phyloP scores from a whole-genome alignment of 78 protist genomes.

The Capsaspora owczarzaki region DNA sequence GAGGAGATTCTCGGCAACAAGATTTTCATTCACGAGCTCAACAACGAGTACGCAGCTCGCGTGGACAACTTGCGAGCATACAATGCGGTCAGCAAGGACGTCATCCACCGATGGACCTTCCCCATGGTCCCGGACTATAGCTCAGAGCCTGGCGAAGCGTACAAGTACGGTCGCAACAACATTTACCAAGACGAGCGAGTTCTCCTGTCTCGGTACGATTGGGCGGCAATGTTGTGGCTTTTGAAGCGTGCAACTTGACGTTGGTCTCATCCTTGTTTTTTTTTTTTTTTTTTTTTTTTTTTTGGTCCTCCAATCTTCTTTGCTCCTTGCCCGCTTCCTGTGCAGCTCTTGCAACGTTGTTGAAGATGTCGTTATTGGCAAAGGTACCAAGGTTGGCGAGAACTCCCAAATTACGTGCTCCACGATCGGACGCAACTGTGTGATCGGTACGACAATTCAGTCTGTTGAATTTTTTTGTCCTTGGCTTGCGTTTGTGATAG shows the following conservation, averaged over 20 bases:
- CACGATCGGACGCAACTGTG: slow-evolving; percentile 53
- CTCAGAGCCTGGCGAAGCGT: slow-evolving; percentile 21
- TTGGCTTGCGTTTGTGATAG: too few relatives aligned
- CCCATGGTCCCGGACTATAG: slow-evolving; percentile 74
- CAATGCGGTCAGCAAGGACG: slow-evolving; percentile 55
- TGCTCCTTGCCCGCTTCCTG: not conserved
- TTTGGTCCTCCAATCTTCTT: not conserved
- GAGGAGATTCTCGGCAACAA: slow-evolving; percentile 43
- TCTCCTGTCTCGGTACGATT: slow-evolving; percentile 27
- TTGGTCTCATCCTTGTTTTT: slow-evolving; percentile 1
- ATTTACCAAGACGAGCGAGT: slow-evolving; percentile 47
- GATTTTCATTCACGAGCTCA: slow-evolving; percentile 34
- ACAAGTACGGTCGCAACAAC: slow-evolving; percentile 37
- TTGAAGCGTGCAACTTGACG: too few relatives aligned
- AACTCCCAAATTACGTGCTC: slow-evolving; percentile 23
- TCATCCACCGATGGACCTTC: slow-evolving; percentile 69
- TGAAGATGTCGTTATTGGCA: slow-evolving; percentile 35
- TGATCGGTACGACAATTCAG: slow-evolving; percentile 26
- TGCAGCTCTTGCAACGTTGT: slow-evolving; percentile 33
- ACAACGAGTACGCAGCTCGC: slow-evolving; percentile 57
- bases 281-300: not conserved
- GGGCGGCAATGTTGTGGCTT: too few relatives aligned
- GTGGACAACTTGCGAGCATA: slow-evolving; percentile 50
- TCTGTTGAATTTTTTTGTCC: too few relatives aligned
- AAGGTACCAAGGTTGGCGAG: slow-evolving; percentile 9